Evolutionary conservation across 73 alveolate genomes (phyloP).

Genomic region (Tetrahymena thermophila): DNA sequence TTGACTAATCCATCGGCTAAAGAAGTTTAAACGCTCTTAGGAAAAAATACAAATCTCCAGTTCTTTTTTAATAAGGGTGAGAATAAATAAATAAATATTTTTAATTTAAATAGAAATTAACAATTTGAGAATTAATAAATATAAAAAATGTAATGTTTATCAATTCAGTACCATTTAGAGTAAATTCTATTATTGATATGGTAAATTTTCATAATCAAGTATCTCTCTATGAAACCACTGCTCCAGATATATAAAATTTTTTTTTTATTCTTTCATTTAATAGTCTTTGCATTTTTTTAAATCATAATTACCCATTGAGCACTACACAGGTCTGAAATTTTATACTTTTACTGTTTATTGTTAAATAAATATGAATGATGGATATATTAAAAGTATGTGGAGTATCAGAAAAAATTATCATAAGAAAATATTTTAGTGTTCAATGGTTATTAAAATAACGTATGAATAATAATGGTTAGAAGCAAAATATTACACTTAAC

Average conservation of each 20-base stretch:
- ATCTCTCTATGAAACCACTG: not conserved
- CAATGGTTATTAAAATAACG: no score
- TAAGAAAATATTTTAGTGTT: no score
- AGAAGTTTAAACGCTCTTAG: not conserved
- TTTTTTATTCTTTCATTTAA: not conserved
- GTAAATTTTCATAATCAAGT: not conserved
- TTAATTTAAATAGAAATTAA: no score
- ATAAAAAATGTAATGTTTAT: no score
- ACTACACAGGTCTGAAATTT: not conserved
- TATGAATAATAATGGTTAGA: no score
- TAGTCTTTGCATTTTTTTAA: not conserved
- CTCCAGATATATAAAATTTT: not conserved
- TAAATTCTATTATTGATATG: not conserved
- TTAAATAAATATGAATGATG: no score
- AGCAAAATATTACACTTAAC: not conserved
- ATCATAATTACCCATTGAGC: not conserved
- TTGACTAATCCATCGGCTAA: not conserved
- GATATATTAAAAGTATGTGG: no score
- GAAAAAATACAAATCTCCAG: not conserved
- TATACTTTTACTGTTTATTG: not conserved
- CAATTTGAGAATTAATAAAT: not conserved
- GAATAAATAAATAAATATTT: not conserved
- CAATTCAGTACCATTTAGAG: not conserved
- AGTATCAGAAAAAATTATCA: no score
- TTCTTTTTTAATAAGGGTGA: not conserved